Conservation (phyloP, 345 rosid species). For the Angophora floribunda region DNA sequence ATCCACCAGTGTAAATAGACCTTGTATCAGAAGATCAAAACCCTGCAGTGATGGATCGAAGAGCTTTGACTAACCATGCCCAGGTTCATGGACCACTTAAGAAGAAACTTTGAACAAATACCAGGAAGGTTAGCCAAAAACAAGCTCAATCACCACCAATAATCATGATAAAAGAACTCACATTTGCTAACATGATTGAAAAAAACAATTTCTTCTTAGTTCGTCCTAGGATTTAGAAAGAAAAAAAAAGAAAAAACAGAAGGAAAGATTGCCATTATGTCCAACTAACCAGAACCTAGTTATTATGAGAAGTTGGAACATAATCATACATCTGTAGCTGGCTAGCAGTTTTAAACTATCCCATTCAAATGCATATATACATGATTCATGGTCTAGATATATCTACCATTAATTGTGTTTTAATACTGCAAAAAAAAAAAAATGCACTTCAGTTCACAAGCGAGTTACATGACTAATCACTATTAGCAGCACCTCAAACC, state of each 20-base stretch:
- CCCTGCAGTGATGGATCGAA: constrained; percentile 21
- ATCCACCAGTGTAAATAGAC: constrained; percentile 22
- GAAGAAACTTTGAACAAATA: background rate
- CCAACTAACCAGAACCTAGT: background rate
- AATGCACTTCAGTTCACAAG: background rate
- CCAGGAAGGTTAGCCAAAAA: background rate
- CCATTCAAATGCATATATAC: background rate
- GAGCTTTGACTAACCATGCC: background rate
- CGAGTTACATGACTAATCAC: background rate
- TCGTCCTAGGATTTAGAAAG: background rate
- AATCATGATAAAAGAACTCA: background rate
- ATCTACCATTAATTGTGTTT: background rate
- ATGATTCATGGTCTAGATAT: background rate
- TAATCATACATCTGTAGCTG: background rate
- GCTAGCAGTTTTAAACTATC: background rate
- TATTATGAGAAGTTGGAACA: background rate
- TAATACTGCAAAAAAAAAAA: too few species aligned
- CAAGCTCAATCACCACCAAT: background rate
- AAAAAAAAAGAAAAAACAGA: background rate
- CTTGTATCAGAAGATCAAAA: constrained; percentile 50
- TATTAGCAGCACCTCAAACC: background rate
- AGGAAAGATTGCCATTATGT: background rate
- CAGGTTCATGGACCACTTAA: background rate
- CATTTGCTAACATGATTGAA: background rate
- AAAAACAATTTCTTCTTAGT: background rate